These are phyloP conservation scores for Tremellales sp. DNA, from an alignment of 1,284 basidiomycete genomes.

Conservation along the genomic window DNA sequence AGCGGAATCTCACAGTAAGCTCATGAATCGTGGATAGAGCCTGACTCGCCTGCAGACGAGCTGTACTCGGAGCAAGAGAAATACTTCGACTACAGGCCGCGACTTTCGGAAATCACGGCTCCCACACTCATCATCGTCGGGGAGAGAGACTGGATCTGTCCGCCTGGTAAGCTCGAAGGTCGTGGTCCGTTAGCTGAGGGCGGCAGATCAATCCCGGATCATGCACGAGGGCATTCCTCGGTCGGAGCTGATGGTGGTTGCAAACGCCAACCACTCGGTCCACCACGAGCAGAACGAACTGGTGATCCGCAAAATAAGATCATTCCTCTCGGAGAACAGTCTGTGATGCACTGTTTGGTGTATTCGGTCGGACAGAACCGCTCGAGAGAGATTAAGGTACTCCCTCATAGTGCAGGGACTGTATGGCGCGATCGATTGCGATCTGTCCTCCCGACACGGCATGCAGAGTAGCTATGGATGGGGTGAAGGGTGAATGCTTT, in stretches of 20 bases:
- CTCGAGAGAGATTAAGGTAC: too few relatives aligned
- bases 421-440: too few relatives aligned
- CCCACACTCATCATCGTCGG: conserved; percentile 20
- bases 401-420: too few relatives aligned
- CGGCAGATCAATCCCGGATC: conserved; percentile 20
- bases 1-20: conserved; percentile 22
- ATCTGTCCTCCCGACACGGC: too few relatives aligned
- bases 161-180: conserved; percentile 12
- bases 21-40: not conserved
- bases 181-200: conserved; percentile 11
- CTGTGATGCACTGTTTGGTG: too few relatives aligned
- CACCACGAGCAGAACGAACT: conserved; percentile 18
- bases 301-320: conserved; percentile 10
- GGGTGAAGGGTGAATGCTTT: too few relatives aligned
- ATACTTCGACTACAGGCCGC: conserved; percentile 18
- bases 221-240: conserved; percentile 13
- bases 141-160: conserved; percentile 22
- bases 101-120: conserved; percentile 11
- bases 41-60: conserved; percentile 9
- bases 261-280: conserved; percentile 20
- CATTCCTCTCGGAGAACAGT: too few relatives aligned
- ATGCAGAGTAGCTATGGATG: too few relatives aligned
- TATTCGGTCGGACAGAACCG: too few relatives aligned
- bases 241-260: conserved; percentile 13
- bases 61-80: conserved; percentile 19